Evolutionary conservation across 1,139 yeast species (phyloP), one percentile per base, ranked within the genome.

Genomic region (Lodderomyces parapsilosis): DNA sequence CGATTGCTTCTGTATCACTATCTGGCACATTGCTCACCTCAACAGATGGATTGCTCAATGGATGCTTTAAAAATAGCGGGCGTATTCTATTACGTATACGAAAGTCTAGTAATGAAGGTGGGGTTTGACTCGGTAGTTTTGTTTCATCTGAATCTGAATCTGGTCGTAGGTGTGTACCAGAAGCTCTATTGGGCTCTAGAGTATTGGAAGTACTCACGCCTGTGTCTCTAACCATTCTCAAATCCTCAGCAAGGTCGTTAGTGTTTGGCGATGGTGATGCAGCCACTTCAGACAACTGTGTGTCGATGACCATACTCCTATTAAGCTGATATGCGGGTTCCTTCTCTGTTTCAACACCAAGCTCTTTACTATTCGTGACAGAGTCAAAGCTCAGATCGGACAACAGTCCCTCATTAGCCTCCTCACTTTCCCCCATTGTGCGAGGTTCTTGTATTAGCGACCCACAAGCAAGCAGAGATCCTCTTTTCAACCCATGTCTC

Each of bases 401-500:
- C 17, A n/a, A 15, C 9, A 17, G 5, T 9, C 9, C 17, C 31
- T 13, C 9, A 13, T 27, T 10, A 13, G 13, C 31, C n/a, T 13
- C 33, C 3, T 30, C 19, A 3, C 19, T 10, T 7, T 17, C 19
- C 14, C 9, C 4, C 10, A 5, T 15, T 3, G 6, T 15, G 6
- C 10, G 19, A 30, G 4, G 10, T 15, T 15, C 11, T 4, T 10
- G 33, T 10, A 14, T 14, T 15, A 17, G 33, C 6, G 33, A 30
- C n/a, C 33, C 19, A 18, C 11, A 15, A 11, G 14, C 11, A 14
- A n/a, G 15, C 19, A 15, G 2, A 3, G 33, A n/a, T 13, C 19
- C 27, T 48, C 66, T 71, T 48, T 67, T 69, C 37, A 80, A 59
- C 0, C 83, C 83, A 51, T 78, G 82, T 43, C 84, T 59, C 52